Conservation (phyloP, 176 grass and related monocot species). For the bread wheat (Triticum aestivum) region DNA sequence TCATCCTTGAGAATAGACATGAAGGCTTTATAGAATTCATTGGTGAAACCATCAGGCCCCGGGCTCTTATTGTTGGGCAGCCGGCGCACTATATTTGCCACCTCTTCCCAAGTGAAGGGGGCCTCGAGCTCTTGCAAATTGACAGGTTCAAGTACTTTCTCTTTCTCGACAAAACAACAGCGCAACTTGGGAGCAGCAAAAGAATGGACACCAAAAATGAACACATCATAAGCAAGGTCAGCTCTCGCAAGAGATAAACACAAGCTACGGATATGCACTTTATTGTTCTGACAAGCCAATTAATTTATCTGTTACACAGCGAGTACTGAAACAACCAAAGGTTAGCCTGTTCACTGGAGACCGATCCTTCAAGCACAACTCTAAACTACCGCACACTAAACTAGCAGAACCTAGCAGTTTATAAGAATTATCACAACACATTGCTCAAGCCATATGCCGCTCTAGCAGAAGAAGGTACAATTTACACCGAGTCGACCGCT, state of each 20-base stretch:
- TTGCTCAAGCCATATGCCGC: conserved; percentile 27
- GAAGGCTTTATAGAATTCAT: no score
- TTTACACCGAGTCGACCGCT: conserved; percentile 80
- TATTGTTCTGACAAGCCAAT: conserved; percentile 38
- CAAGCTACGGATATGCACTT: conserved; percentile 31
- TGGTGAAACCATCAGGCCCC: no score
- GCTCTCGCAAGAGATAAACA: conserved; percentile 10
- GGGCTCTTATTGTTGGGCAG: no score
- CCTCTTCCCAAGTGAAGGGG: no score
- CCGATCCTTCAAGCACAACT: conserved; percentile 37
- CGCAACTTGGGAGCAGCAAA: neutral
- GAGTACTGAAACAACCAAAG: conserved; percentile 48
- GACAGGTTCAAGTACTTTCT: neutral
- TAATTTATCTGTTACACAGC: conserved; percentile 53
- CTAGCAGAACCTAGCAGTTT: conserved; percentile 38
- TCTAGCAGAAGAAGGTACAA: conserved; percentile 23
- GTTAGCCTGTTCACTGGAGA: conserved; percentile 62
- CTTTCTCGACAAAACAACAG: neutral
- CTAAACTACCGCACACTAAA: conserved; percentile 39
- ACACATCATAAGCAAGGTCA: conserved; percentile 20
- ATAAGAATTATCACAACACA: conserved; percentile 35
- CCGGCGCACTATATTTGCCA: no score
- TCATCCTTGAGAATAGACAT: no score
- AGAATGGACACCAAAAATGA: neutral
- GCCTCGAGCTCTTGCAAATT: no score